Evolutionary conservation across 352 stramenopile species (phyloP).

Genomic region (Pythium biforme): DNA sequence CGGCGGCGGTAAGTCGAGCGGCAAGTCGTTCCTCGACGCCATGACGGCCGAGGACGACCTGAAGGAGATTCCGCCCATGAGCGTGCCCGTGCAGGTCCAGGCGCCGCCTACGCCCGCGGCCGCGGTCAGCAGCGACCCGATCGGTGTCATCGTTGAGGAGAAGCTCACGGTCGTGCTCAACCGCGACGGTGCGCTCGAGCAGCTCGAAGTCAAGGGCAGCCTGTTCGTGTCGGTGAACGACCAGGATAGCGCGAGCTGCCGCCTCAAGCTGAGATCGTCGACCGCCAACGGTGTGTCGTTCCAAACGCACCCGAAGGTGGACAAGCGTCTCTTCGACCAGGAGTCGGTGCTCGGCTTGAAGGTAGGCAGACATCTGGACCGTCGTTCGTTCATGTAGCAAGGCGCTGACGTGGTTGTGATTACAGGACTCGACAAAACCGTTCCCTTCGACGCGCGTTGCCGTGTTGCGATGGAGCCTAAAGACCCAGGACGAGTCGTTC

Average conservation of each 20-base stretch:
- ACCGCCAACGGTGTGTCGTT: conserved; percentile 73
- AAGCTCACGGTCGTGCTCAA: conserved; percentile 86
- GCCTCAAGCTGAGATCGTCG: conserved; percentile 70
- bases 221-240: conserved; percentile 86
- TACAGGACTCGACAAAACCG: conserved; percentile 69
- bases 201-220: conserved; percentile 86
- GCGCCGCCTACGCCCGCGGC: conserved; percentile 57
- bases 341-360: conserved; percentile 79
- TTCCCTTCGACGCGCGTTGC: conserved; percentile 80
- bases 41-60: conserved; percentile 85
- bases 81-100: conserved; percentile 53
- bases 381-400: too few species aligned
- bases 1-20: conserved; percentile 41
- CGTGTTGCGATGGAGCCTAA: conserved; percentile 84
- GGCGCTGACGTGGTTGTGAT: not conserved
- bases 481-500: conserved; percentile 86
- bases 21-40: conserved; percentile 84
- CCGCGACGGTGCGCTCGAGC: conserved; percentile 77
- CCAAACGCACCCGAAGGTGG: conserved; percentile 85
- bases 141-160: conserved; percentile 81
- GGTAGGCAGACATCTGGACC: too few species aligned
- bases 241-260: conserved; percentile 58
- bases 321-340: conserved; percentile 86
- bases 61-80: conserved; percentile 87
- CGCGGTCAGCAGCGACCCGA: conserved; percentile 76